Percentiles rank a stretch among this genome's conserved stretches.
Evolutionary conservation across 2,329 filamentous ascomycete genomes (phyloP).

Genomic region (Calonectria naviculata): DNA sequence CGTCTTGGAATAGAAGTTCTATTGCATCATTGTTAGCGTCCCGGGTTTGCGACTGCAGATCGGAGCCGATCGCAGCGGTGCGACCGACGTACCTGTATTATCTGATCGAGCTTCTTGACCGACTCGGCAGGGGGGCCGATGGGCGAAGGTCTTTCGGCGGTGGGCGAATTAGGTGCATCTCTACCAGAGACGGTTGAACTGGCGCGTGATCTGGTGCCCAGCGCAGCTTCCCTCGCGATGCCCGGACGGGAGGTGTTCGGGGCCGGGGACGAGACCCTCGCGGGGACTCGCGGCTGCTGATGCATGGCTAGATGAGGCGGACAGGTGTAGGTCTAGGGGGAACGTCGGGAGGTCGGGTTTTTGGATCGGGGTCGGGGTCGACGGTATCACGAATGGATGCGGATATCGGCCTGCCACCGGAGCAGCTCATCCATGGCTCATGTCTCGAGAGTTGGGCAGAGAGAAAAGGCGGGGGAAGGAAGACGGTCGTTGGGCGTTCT

Average conservation of each 20-base stretch:
- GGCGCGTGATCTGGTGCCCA: constrained; percentile 54
- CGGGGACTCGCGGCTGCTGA: constrained; percentile 84
- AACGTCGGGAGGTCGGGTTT: constrained; percentile 13
- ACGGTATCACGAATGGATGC: constrained; percentile 43
- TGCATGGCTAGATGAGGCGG: constrained; percentile 72
- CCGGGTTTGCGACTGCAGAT: background rate
- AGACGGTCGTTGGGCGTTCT: constrained; percentile 19
- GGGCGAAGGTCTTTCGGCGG: constrained; percentile 55
- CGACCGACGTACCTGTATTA: constrained; percentile 76
- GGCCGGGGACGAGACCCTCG: constrained; percentile 78
- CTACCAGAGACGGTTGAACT: constrained; percentile 55
- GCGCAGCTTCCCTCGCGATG: constrained; percentile 74
- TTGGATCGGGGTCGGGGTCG: constrained; percentile 19
- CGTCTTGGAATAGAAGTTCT: constrained; percentile 95
- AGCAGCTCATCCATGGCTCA: constrained; percentile 49
- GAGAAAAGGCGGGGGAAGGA: constrained; percentile 8
- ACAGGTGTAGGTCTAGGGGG: constrained; percentile 4
- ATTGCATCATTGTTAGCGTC: constrained; percentile 26
- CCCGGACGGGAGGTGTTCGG: constrained; percentile 79
- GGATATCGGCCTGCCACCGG: constrained; percentile 45
- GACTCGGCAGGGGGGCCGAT: constrained; percentile 71
- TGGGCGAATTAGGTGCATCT: constrained; percentile 59
- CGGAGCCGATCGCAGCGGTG: background rate
- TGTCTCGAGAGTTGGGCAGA: constrained; percentile 27
- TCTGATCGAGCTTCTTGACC: constrained; percentile 87